Base-by-base conservation (phyloP, 2,329 filamentous ascomycete genomes). In the Sclerotinia trifoliorum region DNA sequence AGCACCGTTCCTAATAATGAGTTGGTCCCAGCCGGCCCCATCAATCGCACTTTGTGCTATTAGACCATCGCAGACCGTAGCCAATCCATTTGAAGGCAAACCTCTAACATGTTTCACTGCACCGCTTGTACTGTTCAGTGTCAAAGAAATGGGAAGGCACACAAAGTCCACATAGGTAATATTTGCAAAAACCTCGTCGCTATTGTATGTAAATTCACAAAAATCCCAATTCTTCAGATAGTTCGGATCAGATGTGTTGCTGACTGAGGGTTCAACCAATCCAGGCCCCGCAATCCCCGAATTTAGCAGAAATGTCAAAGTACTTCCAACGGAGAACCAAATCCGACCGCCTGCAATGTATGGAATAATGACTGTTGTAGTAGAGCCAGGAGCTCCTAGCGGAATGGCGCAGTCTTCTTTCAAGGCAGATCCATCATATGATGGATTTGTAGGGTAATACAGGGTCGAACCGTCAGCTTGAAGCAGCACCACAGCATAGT, bases 161-260 rank as follows among this genome's bases (percentile, higher is more conserved):
- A 92, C 85, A 78, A 93, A 93, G 80, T 93, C 90, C 69, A 93
- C 91, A 76, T 90, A 89, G 70, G 83, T 87, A 72, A 93, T 88
- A 73, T 91, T 91, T 73, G 85, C 86, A 75, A 86, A 91, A 7
- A 90, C 78, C 78, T 90, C 82, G 26, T 78, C 74, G 46, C 78
- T 74, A 78, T 90, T 90, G 78, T 84, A 89, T 17, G 88, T 89
- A 73, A 90, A 88, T 78, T 91, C 89, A 79, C 83, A 86, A 75
- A 91, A 91, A 48, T 83, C 85, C 88, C 88, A 91, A 70, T 81
- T 79, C 52, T 85, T 78, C 49, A 83, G 79, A 75, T 88, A 87
- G 77, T 90, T 91, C 1, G 83, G 78, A 74, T 91, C 89, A 0
- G 81, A 76, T 0, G 82, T 77, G 77, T 93, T 93, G 49, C 86